A percentile compares a stretch with the other conserved stretches of the same genome.
phyloP scores from a whole-genome alignment of 805 yeast species.

The Saturnispora halmiae region DNA sequence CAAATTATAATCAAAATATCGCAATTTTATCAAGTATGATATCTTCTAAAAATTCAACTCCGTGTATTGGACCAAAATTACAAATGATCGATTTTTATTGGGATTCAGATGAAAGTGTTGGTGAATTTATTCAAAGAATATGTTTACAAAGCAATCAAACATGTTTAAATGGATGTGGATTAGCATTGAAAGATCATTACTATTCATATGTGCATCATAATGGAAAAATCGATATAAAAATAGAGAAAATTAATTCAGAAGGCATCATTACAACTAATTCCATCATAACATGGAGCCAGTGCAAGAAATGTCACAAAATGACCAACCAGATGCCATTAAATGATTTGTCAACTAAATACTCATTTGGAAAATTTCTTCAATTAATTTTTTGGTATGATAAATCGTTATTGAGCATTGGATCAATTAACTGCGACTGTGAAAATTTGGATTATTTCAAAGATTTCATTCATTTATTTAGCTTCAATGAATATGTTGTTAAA shows the following conservation, averaged over 20 bases:
- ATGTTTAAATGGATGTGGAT: slow-evolving; percentile 81
- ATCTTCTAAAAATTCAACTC: slow-evolving; percentile 75
- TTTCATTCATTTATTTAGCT: slow-evolving; percentile 78
- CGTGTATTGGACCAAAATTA: slow-evolving; percentile 87
- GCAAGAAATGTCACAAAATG: slow-evolving; percentile 65
- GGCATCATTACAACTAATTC: slow-evolving; percentile 58
- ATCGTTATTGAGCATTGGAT: slow-evolving; percentile 8
- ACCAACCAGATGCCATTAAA: slow-evolving; percentile 78
- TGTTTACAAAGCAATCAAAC: slow-evolving; percentile 54
- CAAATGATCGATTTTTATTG: slow-evolving; percentile 80
- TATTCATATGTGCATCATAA: slow-evolving; percentile 82
- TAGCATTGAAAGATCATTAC: slow-evolving; percentile 60
- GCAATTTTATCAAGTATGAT: slow-evolving; percentile 75
- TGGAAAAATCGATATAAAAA: slow-evolving; percentile 69
- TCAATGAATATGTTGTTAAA: slow-evolving; percentile 66
- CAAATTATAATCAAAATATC: slow-evolving; percentile 69
- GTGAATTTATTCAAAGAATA: slow-evolving; percentile 76
- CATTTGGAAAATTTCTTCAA: slow-evolving; percentile 90
- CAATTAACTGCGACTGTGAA: slow-evolving; percentile 41
- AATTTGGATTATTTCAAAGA: slow-evolving; percentile 72
- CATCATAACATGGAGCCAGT: slow-evolving; percentile 84
- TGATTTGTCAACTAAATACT: slow-evolving; percentile 79
- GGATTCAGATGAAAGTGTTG: slow-evolving; percentile 84
- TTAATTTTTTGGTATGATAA: slow-evolving; percentile 55
- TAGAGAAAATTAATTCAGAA: slow-evolving; percentile 51